Base-by-base conservation (phyloP, 768 basidiomycete genomes). In the Rhizopogon vinicolor region DNA sequence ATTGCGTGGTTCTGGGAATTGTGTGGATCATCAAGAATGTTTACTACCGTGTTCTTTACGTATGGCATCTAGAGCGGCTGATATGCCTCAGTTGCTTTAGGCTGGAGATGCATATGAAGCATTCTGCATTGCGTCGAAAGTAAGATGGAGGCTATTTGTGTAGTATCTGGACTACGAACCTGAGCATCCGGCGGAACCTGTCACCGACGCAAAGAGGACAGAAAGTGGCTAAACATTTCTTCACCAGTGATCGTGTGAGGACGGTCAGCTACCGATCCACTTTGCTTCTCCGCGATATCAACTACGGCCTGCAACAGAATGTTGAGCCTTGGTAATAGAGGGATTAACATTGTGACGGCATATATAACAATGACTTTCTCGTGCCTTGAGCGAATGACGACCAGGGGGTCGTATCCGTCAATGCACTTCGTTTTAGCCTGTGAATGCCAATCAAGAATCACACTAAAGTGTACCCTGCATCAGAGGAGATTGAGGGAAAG, bases 131-230 rank as follows among this genome's bases (percentile, higher is more conserved):
- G 9, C 31, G 31, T 31, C 9, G 31, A 31, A 31, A 31, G 31
- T 5, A 1, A 25, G 25, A 25, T 25, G 25, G 25, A 5, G 25
- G 25, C 4, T 31, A 31, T 31, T 9, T 31, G 31, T 31, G 31
- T 31, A 31, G 31, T 31, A 31, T 31, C 31, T 9, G 9, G 31
- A 31, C 9, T 7, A 78, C 4, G 25, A 25, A 80, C 44, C 80
- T 79, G 46, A 80, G 71, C 71, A 82, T 76, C 63, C 77, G 79
- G 67, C 78, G 79, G 60, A 82, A 78, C 29, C 77, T 65, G 13
- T 79, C 81, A 2, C 82, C 82, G 0, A 75, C 76, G 0, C 25
- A 25, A 25, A 25, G 25, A 25, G 25, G 4, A 25, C 5, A 25
- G 25, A 25, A 3, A 25, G 25, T 25, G 3, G 25, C 25, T 25